Base-by-base conservation (phyloP, 306 rosid species). In the Hippophae gyantsensis region DNA sequence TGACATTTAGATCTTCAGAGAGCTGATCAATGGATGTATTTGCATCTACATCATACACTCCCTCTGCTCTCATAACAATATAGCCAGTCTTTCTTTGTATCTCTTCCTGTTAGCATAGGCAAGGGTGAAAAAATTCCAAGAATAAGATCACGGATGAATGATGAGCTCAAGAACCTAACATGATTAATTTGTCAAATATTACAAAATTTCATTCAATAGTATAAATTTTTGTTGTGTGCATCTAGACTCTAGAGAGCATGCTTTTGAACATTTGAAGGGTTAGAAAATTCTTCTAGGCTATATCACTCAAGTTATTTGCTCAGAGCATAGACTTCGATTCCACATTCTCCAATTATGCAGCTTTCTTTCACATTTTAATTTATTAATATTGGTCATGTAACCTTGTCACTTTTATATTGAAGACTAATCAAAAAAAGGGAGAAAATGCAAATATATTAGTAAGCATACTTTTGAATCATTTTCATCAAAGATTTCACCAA, bases 71-170 rank as follows among this genome's bases (percentile, higher is more conserved):
- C 95, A 93, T 93, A 71, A 93, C 97, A 52, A 93, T 72, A 69
- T 93, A 93, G 68, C 99, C 99, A n/a, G 95, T 93, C 79, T 89
- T 93, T 57, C 86, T 93, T 76, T 93, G 95, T 68, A 93, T 93
- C 83, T 89, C 99, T 79, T 93, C 99, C 99, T 93, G 74, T 54
- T 52, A 78, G 59, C 46, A 56, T 70, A 62, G 38, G 4, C 38
- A 32, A 66, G 59, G 50, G 58, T 61, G 48, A 46, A 60, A 43
- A 48, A 48, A 10, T 40, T 48, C 18, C 1, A 27, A 43, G 45
- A 63, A 61, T 12, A 63, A 48, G 38, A 42, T 12, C 44, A 48
- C 42, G 43, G 47, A n/a, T 32, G 10, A 50, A 23, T 3, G 7
- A 58, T 3, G 50, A 42, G 8, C 5, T 6, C 7, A 52, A 57